Conservation (phyloP, 2,329 filamentous ascomycete species). For the Corniculantispora saksenae region DNA sequence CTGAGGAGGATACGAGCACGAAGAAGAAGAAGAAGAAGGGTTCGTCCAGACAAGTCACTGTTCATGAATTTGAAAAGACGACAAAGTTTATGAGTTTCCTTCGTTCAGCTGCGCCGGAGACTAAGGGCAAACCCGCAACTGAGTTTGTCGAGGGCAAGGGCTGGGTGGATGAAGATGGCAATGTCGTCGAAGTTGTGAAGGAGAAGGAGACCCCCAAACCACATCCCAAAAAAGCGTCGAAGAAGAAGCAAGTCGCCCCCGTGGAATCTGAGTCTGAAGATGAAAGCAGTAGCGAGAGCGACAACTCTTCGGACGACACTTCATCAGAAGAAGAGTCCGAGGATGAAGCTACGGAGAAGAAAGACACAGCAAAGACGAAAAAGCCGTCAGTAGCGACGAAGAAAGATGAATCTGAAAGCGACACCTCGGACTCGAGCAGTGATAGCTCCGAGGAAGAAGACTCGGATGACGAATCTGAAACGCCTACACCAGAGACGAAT, state of each 20-base stretch:
- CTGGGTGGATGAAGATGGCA: constrained; percentile 81
- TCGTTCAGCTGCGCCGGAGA: constrained; percentile 47
- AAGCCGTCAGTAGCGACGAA: constrained; percentile 27
- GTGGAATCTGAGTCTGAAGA: constrained; percentile 28
- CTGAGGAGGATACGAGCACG: constrained; percentile 46
- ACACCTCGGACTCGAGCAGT: constrained; percentile 22
- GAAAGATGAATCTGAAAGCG: constrained; percentile 23
- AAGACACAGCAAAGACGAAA: constrained; percentile 21
- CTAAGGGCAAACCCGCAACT: constrained; percentile 39
- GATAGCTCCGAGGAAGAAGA: constrained; percentile 28
- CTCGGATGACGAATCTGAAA: constrained; percentile 16
- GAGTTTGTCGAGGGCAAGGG: constrained; percentile 82
- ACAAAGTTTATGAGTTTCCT: constrained; percentile 82
- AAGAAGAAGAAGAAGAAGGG: constrained; percentile 63
- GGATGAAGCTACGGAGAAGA: constrained; percentile 23
- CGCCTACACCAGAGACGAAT: constrained; percentile 23
- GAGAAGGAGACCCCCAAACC: constrained; percentile 38
- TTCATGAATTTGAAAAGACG: constrained; percentile 90
- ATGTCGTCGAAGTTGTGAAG: constrained; percentile 64
- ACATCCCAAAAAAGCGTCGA: constrained; percentile 27
- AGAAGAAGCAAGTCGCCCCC: constrained; percentile 24
- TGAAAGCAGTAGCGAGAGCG: constrained; percentile 43
- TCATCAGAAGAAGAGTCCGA: constrained; percentile 22
- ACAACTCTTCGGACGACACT: constrained; percentile 34
- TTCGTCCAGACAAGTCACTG: constrained; percentile 56